Conservation (phyloP, 306 rosid species). For the Prunus mume region DNA sequence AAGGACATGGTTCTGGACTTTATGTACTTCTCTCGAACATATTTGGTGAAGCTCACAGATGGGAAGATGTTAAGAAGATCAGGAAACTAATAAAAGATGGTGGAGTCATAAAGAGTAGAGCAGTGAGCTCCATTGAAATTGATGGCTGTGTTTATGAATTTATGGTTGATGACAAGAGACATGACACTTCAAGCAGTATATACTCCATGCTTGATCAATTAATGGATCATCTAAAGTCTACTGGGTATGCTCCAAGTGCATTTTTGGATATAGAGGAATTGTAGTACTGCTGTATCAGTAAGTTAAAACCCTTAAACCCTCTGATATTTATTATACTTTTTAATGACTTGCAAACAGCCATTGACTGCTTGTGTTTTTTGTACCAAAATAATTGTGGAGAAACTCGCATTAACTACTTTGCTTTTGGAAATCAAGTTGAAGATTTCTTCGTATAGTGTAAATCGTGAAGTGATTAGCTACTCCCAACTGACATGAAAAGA, state of each 20-base stretch:
- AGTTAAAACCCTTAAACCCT: not conserved
- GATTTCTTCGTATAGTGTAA: not conserved
- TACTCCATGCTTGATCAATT: slow-evolving; percentile 48
- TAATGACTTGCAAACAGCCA: not conserved
- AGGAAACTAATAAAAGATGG: slow-evolving; percentile 55
- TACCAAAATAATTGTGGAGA: not conserved
- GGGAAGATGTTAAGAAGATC: slow-evolving; percentile 64
- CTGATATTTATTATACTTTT: not conserved
- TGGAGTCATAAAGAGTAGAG: slow-evolving; percentile 55
- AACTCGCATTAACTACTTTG: not conserved
- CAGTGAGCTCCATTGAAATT: slow-evolving; percentile 60
- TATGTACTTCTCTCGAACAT: slow-evolving; percentile 69
- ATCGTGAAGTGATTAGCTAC: not conserved
- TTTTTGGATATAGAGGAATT: slow-evolving; percentile 26
- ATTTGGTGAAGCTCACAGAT: slow-evolving; percentile 65
- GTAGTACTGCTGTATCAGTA: slow-evolving; percentile 10
- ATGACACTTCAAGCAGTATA: slow-evolving; percentile 31
- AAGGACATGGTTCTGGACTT: slow-evolving; percentile 49
- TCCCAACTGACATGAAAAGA: not conserved
- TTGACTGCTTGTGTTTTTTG: not conserved
- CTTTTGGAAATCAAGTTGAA: not conserved
- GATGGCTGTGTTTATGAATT: slow-evolving; percentile 42
- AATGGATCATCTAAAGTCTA: slow-evolving; percentile 52
- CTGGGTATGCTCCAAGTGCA: slow-evolving; percentile 12
- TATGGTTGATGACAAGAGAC: slow-evolving; percentile 55